phyloP scores from a whole-genome alignment of 2,329 filamentous ascomycete genomes.

The Lasiodiplodia citricola region DNA sequence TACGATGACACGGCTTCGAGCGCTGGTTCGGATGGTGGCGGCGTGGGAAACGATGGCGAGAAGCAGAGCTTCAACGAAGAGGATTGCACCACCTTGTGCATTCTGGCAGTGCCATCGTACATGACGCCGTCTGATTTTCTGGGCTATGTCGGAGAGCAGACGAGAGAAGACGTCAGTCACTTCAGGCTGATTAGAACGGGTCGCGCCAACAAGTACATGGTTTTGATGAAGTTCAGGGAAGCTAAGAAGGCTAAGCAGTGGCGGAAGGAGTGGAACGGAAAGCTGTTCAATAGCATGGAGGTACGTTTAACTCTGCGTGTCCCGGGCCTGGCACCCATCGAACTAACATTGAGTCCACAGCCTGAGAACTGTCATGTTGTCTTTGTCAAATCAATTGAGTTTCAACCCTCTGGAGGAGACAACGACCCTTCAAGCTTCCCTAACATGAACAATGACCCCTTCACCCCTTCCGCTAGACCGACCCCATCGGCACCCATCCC shows the following conservation, averaged over 20 bases:
- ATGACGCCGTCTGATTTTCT: constrained; percentile 89
- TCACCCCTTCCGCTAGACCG: constrained; percentile 62
- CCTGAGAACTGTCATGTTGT: constrained; percentile 94
- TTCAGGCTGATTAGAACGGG: constrained; percentile 93
- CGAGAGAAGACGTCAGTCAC: constrained; percentile 85
- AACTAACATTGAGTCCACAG: constrained; percentile 47
- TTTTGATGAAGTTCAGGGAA: constrained; percentile 90
- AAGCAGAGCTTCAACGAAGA: constrained; percentile 53
- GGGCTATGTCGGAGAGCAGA: constrained; percentile 88
- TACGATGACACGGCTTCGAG: constrained; percentile 54
- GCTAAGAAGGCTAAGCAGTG: constrained; percentile 76
- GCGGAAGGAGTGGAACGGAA: constrained; percentile 88
- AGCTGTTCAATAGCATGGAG: constrained; percentile 90
- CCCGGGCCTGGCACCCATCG: background rate
- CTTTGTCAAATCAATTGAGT: constrained; percentile 90
- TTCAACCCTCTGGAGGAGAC: constrained; percentile 66
- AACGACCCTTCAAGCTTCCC: constrained; percentile 59
- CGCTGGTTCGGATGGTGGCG: constrained; percentile 41
- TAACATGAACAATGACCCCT: constrained; percentile 67
- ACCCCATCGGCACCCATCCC: constrained; percentile 44
- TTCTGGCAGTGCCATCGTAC: constrained; percentile 92
- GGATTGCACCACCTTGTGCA: constrained; percentile 86
- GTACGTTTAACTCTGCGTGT: constrained; percentile 52
- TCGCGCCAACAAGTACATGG: constrained; percentile 88
- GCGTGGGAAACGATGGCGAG: constrained; percentile 31